Conservation (phyloP, 352 stramenopile genomes). For the Halophytophthora batemanensis region DNA sequence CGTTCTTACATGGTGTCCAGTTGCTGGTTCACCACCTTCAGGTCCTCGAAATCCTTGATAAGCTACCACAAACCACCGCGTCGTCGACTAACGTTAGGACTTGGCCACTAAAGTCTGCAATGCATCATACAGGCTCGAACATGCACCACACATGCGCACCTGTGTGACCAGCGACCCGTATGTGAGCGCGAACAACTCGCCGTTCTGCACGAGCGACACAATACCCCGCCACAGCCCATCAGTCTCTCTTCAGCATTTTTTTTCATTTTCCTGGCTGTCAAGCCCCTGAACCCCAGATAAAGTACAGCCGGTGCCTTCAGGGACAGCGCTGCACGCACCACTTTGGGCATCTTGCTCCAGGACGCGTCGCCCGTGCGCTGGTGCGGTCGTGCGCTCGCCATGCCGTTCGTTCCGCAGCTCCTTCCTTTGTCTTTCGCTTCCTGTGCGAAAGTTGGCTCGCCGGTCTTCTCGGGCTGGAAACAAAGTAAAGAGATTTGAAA, state of each 20-base stretch:
- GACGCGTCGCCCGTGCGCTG: conserved; percentile 76
- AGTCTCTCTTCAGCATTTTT: not conserved
- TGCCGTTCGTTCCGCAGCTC: conserved; percentile 11
- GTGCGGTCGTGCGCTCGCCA: conserved; percentile 56
- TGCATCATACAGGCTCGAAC: not conserved
- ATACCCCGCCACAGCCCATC: not conserved
- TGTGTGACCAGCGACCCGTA: conserved; percentile 97
- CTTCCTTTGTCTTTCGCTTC: conserved; percentile 9
- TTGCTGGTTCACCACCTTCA: conserved; percentile 94
- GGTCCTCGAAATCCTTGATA: conserved; percentile 95
- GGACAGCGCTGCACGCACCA: conserved; percentile 36
- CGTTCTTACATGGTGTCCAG: conserved; percentile 90
- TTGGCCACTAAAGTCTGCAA: no score
- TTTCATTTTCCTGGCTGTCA: not conserved
- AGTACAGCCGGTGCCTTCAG: not conserved
- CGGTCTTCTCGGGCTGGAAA: no score
- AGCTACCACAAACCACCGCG: conserved; percentile 42
- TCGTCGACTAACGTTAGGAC: no score
- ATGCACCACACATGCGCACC: conserved; percentile 14
- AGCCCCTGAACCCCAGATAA: not conserved
- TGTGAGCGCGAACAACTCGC: conserved; percentile 97
- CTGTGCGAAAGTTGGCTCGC: no score
- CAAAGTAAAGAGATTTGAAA: no score
- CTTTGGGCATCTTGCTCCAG: conserved; percentile 95
- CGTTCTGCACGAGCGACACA: no score